These are phyloP conservation scores for Dactylellina drechsleri DNA, from an alignment of 2,329 filamentous ascomycete species.

Conservation along the genomic window DNA sequence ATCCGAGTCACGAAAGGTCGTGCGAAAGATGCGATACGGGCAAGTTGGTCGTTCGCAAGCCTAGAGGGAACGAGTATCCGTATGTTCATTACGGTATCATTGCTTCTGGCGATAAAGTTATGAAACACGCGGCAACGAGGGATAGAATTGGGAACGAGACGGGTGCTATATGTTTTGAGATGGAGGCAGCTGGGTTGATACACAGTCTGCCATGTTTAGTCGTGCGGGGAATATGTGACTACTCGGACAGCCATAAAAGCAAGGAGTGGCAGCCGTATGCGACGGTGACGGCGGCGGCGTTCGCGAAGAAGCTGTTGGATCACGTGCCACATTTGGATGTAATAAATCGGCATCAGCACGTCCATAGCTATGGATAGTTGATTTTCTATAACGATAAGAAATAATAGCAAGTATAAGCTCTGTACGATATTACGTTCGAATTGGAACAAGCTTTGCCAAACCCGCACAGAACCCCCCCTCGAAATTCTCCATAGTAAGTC, in stretches of 20 bases:
- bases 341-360: not conserved
- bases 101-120: slow-evolving; percentile 16
- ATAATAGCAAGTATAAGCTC: not conserved
- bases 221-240: slow-evolving; percentile 26
- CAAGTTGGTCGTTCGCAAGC: slow-evolving; percentile 7
- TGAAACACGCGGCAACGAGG: slow-evolving; percentile 12
- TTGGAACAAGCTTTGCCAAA: not conserved
- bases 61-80: not conserved
- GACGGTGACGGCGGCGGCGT: slow-evolving; percentile 1
- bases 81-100: slow-evolving; percentile 13
- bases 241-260: slow-evolving; percentile 25
- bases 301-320: slow-evolving; percentile 7
- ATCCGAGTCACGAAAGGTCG: not conserved
- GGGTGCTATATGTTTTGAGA: slow-evolving; percentile 25
- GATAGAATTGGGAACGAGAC: slow-evolving; percentile 11
- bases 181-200: slow-evolving; percentile 23
- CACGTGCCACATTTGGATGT: slow-evolving; percentile 1
- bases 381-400: slow-evolving; percentile 1
- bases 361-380: not conserved
- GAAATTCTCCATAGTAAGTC: not conserved
- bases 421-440: not conserved
- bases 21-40: slow-evolving; percentile 7
- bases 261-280: slow-evolving; percentile 24
- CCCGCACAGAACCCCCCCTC: not conserved
- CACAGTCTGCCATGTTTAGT: slow-evolving; percentile 15